Evolutionary conservation across 176 grass and related monocot species (phyloP).

Genomic region (Tillandsia leiboldiana): DNA sequence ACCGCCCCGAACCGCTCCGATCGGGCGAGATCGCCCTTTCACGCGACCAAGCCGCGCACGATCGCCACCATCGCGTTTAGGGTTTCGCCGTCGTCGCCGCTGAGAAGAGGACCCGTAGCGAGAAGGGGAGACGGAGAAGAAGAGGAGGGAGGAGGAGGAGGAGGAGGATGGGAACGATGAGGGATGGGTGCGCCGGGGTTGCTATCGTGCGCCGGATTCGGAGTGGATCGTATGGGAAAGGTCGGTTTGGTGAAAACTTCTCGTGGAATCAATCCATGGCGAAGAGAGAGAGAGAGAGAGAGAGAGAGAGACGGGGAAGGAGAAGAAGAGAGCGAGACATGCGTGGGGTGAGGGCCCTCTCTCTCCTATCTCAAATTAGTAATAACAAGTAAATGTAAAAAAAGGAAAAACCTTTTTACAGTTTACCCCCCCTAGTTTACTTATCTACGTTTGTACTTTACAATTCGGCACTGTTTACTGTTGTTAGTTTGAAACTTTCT

Average conservation of each 20-base stretch:
- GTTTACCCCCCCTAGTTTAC: too few species aligned
- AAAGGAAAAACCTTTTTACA: too few species aligned
- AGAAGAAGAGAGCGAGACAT: not conserved
- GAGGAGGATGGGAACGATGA: not conserved
- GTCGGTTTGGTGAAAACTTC: not conserved
- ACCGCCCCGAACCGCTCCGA: slow-evolving; percentile 10
- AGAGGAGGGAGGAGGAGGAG: not conserved
- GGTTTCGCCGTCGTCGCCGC: slow-evolving; percentile 14
- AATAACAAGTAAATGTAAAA: too few species aligned
- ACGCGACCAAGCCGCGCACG: slow-evolving; percentile 5
- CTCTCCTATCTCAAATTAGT: not conserved
- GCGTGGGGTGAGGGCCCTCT: not conserved
- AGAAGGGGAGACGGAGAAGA: not conserved
- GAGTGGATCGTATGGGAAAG: not conserved
- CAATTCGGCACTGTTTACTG: too few species aligned
- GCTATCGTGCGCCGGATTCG: slow-evolving; percentile 1
- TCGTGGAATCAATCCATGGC: slow-evolving; percentile 5
- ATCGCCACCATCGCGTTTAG: slow-evolving; percentile 14
- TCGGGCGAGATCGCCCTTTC: slow-evolving; percentile 28
- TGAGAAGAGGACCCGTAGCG: slow-evolving; percentile 19
- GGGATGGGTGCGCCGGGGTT: not conserved
- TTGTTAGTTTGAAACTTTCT: too few species aligned
- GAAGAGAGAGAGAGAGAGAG: not conserved
- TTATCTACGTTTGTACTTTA: too few species aligned
- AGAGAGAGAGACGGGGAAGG: not conserved